Evolutionary conservation across 768 basidiomycete genomes (phyloP), one percentile per base, ranked within the genome.

Genomic region (Lyophyllum decastes): DNA sequence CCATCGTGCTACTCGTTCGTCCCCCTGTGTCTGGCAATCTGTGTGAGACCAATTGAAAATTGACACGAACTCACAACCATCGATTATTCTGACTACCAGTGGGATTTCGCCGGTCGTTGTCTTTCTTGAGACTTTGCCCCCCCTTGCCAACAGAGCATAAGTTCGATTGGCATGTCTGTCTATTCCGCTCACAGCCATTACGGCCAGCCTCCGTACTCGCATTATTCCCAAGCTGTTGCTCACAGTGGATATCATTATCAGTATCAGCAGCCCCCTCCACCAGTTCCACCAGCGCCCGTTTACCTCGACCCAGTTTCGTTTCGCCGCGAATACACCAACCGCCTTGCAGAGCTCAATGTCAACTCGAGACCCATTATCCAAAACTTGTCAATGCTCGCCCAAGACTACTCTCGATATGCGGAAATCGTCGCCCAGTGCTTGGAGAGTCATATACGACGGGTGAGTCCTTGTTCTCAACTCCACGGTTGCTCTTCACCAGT

Each of bases 341-440:
- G 90, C 60, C 86, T 97, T 54, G 77, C 84, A 66, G 85, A 88
- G 61, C 88, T 99, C 61, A 92, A 87, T 51, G 88, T 95, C 80
- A 99, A 98, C 76, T 96, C 95, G 64, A 88, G 95, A 67, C 90
- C 94, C 10, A 86, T 97, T 60, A 99, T 99, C 62, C 94, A 97
- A 76, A 84, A 83, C 59, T 75, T 99, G 16, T 98, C 97, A 33
- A 87, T 95, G 82, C 83, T 92, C 64, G 96, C 97, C 52, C 90
- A 94, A 75, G 91, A 96, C 54, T 89, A 90, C 70, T 74, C 83
- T 38, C 84, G 89, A 43, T 92, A 86, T 75, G 84, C 88, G 54
- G 85, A 88, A 52, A 85, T 92, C 60, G 90, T 95, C 24, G 86
- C 86, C 1, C 84, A 92, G 61, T 92, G 90, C 69, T 72, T 96